Evolutionary conservation across 371 early-diverging fungal species (phyloP).

Genomic region (Syncephalastrum sp.): DNA sequence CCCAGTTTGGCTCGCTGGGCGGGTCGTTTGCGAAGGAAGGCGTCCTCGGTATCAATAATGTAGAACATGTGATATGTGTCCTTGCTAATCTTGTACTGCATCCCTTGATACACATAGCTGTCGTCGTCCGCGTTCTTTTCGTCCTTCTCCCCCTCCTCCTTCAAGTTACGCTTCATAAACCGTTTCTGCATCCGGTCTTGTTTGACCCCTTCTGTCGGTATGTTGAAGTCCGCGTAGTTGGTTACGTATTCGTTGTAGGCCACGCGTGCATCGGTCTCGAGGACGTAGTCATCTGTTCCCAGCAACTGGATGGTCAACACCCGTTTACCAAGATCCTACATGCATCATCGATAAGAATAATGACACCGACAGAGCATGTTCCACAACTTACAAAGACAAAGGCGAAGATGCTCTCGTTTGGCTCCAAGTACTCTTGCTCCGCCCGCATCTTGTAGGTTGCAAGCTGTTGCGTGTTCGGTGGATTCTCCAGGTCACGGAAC

Average conservation of each 20-base stretch:
- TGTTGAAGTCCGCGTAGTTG: constrained; percentile 71
- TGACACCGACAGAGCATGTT: not conserved
- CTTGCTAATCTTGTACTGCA: constrained; percentile 48
- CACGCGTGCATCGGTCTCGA: constrained; percentile 60
- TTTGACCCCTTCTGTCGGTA: constrained; percentile 65
- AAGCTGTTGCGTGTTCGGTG: constrained; percentile 13
- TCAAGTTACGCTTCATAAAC: constrained; percentile 48
- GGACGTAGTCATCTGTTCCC: constrained; percentile 69
- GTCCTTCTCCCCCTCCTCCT: not conserved
- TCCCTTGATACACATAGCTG: constrained; percentile 28
- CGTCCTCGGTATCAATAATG: constrained; percentile 47
- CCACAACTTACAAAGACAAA: constrained; percentile 68
- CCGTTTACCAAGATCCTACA: constrained; percentile 47
- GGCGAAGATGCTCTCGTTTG: constrained; percentile 75
- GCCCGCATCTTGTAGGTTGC: constrained; percentile 68
- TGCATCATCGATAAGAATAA: not conserved
- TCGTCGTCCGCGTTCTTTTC: constrained; percentile 19
- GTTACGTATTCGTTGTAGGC: constrained; percentile 88
- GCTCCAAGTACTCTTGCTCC: constrained; percentile 58
- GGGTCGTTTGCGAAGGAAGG: constrained; percentile 26
- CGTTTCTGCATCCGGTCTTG: constrained; percentile 41
- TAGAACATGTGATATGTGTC: constrained; percentile 52
- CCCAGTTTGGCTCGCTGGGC: not conserved
- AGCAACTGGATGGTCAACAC: constrained; percentile 78
- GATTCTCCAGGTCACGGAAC: constrained; percentile 14